Conservation (phyloP, 805 yeast species). For the Wickerhamomyces sydowiorum region DNA sequence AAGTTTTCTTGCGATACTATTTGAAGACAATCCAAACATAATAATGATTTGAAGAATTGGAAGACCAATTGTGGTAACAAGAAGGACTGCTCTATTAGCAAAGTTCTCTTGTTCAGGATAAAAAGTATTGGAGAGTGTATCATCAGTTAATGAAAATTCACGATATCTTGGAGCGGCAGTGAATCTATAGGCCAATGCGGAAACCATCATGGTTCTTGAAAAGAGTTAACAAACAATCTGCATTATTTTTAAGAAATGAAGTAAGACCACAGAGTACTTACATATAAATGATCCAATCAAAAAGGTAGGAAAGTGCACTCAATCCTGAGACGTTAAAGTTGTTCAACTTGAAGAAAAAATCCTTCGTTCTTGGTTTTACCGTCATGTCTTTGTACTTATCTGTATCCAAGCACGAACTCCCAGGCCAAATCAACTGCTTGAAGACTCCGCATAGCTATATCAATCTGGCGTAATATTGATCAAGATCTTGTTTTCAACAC, state of each 20-base stretch:
- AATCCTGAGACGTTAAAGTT: conserved; percentile 22
- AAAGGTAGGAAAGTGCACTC: conserved; percentile 23
- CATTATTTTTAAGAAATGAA: not conserved
- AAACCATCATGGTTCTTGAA: conserved; percentile 12
- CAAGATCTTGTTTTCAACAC: too few species aligned
- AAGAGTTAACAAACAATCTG: not conserved
- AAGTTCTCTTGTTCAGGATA: conserved; percentile 26
- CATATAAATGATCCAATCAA: conserved; percentile 27
- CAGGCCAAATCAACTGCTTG: too few species aligned
- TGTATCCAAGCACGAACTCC: not conserved
- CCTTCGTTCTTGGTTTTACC: conserved; percentile 11
- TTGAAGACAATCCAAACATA: conserved; percentile 14
- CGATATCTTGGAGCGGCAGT: conserved; percentile 30
- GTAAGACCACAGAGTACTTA: not conserved
- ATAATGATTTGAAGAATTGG: conserved; percentile 28
- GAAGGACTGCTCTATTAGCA: conserved; percentile 27
- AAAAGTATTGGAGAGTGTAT: conserved; percentile 27
- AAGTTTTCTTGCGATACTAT: conserved; percentile 18
- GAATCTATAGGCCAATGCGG: conserved; percentile 24
- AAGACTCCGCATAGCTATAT: too few species aligned
- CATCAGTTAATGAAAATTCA: conserved; percentile 34
- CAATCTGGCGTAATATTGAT: too few species aligned
- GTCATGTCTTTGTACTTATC: conserved; percentile 2
- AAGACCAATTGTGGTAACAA: conserved; percentile 23
- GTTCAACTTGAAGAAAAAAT: conserved; percentile 20